Evolutionary conservation across 2,329 filamentous ascomycete species (phyloP).

Genomic region (Domatiomyces globalis): DNA sequence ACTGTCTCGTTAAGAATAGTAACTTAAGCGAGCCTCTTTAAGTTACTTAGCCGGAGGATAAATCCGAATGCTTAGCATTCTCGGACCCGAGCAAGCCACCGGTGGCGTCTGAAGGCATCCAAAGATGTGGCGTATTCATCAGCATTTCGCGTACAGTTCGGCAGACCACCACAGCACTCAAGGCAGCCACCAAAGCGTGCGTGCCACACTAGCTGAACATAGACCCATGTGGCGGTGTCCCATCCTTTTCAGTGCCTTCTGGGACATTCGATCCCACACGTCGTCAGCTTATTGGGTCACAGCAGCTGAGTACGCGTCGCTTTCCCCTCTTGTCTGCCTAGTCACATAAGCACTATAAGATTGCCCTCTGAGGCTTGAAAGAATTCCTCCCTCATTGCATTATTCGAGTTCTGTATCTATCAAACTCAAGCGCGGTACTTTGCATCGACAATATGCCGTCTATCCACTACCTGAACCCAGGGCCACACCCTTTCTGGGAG

Average conservation of each 20-base stretch:
- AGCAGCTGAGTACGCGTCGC: neutral
- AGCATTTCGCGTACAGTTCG: neutral
- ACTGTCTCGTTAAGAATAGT: too few relatives aligned
- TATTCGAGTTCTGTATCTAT: neutral
- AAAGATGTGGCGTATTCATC: neutral
- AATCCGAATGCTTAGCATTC: neutral
- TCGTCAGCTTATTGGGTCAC: neutral
- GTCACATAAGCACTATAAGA: neutral
- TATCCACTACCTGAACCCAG: slow-evolving; percentile 32
- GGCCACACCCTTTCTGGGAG: slow-evolving; percentile 40
- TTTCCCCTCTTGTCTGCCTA: neutral
- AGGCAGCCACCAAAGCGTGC: neutral
- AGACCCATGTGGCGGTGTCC: neutral
- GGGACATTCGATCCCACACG: neutral
- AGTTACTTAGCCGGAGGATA: too few relatives aligned
- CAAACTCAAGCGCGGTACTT: neutral
- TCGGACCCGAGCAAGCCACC: neutral
- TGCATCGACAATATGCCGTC: slow-evolving; percentile 34
- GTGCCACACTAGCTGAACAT: neutral
- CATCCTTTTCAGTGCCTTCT: neutral
- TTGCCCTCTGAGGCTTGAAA: neutral
- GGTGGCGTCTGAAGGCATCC: neutral
- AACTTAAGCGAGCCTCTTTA: too few relatives aligned
- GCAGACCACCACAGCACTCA: neutral
- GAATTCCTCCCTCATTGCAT: neutral